phyloP scores from a whole-genome alignment of 192 early-diverging fungal species.

The Umbelopsis ramanniana region DNA sequence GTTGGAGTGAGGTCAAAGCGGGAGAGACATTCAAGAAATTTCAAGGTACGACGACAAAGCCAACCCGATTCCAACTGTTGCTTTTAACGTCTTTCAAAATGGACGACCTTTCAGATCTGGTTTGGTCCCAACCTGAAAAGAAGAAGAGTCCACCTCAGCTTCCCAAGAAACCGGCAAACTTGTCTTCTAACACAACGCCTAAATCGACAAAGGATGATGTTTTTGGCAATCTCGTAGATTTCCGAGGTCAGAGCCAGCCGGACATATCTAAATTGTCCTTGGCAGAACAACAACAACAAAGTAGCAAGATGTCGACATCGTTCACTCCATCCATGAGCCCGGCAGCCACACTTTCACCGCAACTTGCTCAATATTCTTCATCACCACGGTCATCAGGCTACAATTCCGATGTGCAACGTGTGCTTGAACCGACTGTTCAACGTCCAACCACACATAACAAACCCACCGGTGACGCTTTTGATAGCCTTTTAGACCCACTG shows the following conservation, averaged over 20 bases:
- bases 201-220: background rate
- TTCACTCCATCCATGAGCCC: background rate
- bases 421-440: background rate
- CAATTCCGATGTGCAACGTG: background rate
- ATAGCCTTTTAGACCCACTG: constrained; percentile 35
- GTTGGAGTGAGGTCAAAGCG: background rate
- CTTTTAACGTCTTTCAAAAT: constrained; percentile 7
- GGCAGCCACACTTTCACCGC: background rate
- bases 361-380: constrained; percentile 11
- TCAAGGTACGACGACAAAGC: constrained; percentile 11
- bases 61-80: background rate
- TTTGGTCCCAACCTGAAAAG: constrained; percentile 9
- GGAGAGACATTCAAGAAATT: background rate
- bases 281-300: constrained; percentile 21
- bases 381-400: constrained; percentile 15
- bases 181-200: background rate
- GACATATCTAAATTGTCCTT: constrained; percentile 27
- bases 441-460: background rate
- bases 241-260: constrained; percentile 11
- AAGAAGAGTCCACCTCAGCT: constrained; percentile 10
- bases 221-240: constrained; percentile 19
- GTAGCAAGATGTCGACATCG: constrained; percentile 14
- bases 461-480: constrained; percentile 18
- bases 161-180: constrained; percentile 5
- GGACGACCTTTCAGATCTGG: constrained; percentile 19